Conservation (phyloP, 2,329 filamentous ascomycete species). For the Phaeosphaeriaceae sp. region DNA sequence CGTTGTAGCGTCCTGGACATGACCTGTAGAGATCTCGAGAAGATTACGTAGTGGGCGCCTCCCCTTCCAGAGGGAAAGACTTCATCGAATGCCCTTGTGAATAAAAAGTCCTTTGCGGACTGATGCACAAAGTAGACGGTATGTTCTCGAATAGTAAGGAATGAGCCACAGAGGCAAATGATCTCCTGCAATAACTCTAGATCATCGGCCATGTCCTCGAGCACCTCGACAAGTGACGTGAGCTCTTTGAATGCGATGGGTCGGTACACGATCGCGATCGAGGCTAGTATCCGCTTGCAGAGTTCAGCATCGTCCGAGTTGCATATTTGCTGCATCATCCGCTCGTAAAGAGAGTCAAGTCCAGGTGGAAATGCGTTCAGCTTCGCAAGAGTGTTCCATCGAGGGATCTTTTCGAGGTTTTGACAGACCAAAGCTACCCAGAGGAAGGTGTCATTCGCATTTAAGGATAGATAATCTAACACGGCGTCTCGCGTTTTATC, state of each 20-base stretch:
- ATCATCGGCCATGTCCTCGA: not conserved
- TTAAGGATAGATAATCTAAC: too few relatives aligned
- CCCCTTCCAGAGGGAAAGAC: not conserved
- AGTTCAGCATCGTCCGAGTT: slow-evolving; percentile 14
- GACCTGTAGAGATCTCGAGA: slow-evolving; percentile 12
- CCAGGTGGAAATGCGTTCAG: slow-evolving; percentile 33
- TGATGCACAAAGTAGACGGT: too few relatives aligned
- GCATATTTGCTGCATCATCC: slow-evolving; percentile 48
- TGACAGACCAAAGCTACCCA: too few relatives aligned
- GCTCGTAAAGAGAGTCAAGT: slow-evolving; percentile 47
- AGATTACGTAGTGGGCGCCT: not conserved
- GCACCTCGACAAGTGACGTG: slow-evolving; percentile 8
- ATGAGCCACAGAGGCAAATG: slow-evolving; percentile 45
- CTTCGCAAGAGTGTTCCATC: slow-evolving; percentile 23
- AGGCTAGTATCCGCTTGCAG: slow-evolving; percentile 46
- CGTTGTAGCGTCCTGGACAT: slow-evolving; percentile 17
- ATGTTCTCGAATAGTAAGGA: slow-evolving; percentile 46
- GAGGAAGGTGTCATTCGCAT: too few relatives aligned
- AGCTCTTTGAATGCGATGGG: slow-evolving; percentile 3
- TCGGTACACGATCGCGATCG: slow-evolving; percentile 23
- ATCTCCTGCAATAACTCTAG: slow-evolving; percentile 1
- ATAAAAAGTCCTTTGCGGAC: slow-evolving; percentile 54
- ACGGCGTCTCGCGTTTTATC: too few relatives aligned
- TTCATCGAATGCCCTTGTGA: slow-evolving; percentile 24
- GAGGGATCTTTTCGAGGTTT: slow-evolving; percentile 25